Base-by-base conservation (phyloP, 2,329 filamentous ascomycete genomes). In the Colletotrichum tofieldiae region DNA sequence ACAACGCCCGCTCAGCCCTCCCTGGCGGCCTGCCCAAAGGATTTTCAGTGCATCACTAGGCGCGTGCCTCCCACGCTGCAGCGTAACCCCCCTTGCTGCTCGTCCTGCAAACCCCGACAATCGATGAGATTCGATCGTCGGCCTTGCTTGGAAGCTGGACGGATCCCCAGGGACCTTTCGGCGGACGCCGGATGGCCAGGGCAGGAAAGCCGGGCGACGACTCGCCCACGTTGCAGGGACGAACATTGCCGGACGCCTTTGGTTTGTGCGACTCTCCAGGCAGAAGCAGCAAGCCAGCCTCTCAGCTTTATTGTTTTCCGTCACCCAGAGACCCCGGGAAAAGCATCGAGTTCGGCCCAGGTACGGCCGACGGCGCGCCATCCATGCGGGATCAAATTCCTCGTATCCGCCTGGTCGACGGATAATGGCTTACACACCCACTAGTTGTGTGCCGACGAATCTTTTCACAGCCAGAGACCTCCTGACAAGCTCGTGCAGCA, bases 11-110 rank as follows among this genome's bases (percentile, higher is more conserved):
- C 69, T 54, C 65, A 64, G 65, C 65, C 59, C 69, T 62, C 51
- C 51, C 20, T 29, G 37, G n/a, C 63, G 20, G 67, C 56, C 64
- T 63, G 39, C 37, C 58, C 59, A 55, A 60, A 72, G 70, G 65
- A 70, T 72, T 72, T 72, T 51, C 59, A 41, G 52, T 69, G 65
- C 70, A 55, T 72, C 47, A 47, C 26, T 59, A 49, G 59, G 32
- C 23, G 58, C 37, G 39, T 54, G 23, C 60, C 52, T 65, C 59
- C 58, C 58, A 63, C 52, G 41, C 58, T 20, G 65, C 59, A 61
- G 54, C 37, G 59, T 29, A 62, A 62, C 45, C 59, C 59, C 45
- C 59, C n/a, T 26, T 54, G 55, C 68, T 63, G 65, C 56, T n/a
- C 18, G 51, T 43, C 47, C 49, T 64, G 45, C 58, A 43, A 54